A percentile compares a stretch with the other conserved stretches of the same genome.
Evolutionary conservation across 1,139 yeast species (phyloP).

Genomic region (Diutina siamensis): DNA sequence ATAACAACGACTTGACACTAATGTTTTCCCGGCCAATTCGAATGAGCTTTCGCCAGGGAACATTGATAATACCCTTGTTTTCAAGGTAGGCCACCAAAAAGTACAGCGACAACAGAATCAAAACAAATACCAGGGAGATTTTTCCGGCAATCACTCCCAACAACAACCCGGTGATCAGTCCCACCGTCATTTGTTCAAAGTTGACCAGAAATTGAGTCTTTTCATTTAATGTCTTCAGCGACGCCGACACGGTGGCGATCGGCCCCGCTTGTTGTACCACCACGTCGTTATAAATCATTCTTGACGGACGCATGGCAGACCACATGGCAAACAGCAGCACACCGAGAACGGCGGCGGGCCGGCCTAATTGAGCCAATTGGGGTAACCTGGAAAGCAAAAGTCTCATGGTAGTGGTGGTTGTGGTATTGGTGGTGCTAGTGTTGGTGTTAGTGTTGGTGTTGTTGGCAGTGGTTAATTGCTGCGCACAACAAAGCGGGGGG

Average conservation of each 20-base stretch:
- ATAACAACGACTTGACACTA: conserved; percentile 40
- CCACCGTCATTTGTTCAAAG: conserved; percentile 58
- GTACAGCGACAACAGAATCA: conserved; percentile 39
- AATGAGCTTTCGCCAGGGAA: conserved; percentile 37
- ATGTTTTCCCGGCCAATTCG: conserved; percentile 34
- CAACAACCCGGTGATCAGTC: conserved; percentile 55
- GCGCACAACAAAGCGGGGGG: background rate
- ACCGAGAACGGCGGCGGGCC: conserved; percentile 4
- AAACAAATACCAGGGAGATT: conserved; percentile 45
- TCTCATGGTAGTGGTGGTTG: background rate
- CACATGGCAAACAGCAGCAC: conserved; percentile 6
- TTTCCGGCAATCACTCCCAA: conserved; percentile 59
- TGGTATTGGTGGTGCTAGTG: background rate
- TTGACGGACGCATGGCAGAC: background rate
- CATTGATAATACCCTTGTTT: conserved; percentile 40
- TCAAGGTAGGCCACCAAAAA: conserved; percentile 48
- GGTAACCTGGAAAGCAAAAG: background rate
- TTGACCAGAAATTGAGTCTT: conserved; percentile 17
- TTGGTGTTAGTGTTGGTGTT: background rate
- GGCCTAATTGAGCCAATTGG: conserved; percentile 2
- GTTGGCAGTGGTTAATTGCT: background rate
- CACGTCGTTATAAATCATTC: background rate
- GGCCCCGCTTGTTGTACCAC: background rate
- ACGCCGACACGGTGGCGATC: background rate
- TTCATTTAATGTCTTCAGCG: background rate